Conservation (phyloP, 805 yeast species). For the Priceomyces medius region DNA sequence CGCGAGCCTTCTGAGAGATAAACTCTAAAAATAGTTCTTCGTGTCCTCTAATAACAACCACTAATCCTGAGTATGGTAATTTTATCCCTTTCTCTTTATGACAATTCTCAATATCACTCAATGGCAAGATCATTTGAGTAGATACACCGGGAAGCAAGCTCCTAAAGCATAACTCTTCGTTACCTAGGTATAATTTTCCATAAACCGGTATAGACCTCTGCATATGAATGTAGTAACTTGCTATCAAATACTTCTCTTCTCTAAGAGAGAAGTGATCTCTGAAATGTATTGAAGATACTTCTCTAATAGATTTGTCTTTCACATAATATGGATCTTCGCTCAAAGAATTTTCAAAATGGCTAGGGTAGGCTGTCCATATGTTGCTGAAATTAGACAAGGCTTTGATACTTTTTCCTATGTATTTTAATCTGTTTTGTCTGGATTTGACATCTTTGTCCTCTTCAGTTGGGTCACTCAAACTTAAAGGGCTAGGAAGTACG, state of each 20-base stretch:
- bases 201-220: slow-evolving; percentile 73
- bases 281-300: slow-evolving; percentile 56
- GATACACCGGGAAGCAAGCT: slow-evolving; percentile 75
- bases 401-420: slow-evolving; percentile 27
- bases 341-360: slow-evolving; percentile 53
- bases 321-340: slow-evolving; percentile 51
- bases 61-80: slow-evolving; percentile 68
- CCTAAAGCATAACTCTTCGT: slow-evolving; percentile 70
- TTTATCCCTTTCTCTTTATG: slow-evolving; percentile 66
- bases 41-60: slow-evolving; percentile 66
- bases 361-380: slow-evolving; percentile 59
- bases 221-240: slow-evolving; percentile 70
- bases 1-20: slow-evolving; percentile 58
- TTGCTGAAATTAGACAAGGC: slow-evolving; percentile 29
- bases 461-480: slow-evolving; percentile 28
- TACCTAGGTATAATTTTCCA: slow-evolving; percentile 79
- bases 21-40: slow-evolving; percentile 81
- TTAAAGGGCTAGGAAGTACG: slow-evolving; percentile 18
- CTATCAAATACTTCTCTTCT: slow-evolving; percentile 49
- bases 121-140: slow-evolving; percentile 81
- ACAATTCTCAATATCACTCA: slow-evolving; percentile 67
- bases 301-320: slow-evolving; percentile 41
- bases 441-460: slow-evolving; percentile 10
- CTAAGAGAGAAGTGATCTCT: slow-evolving; percentile 64
- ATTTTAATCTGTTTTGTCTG: slow-evolving; percentile 16